A percentile compares a stretch with the other conserved stretches of the same genome.
These are phyloP conservation scores for Artomyces pyxidatus DNA, from an alignment of 768 basidiomycete genomes.

Conservation along the genomic window DNA sequence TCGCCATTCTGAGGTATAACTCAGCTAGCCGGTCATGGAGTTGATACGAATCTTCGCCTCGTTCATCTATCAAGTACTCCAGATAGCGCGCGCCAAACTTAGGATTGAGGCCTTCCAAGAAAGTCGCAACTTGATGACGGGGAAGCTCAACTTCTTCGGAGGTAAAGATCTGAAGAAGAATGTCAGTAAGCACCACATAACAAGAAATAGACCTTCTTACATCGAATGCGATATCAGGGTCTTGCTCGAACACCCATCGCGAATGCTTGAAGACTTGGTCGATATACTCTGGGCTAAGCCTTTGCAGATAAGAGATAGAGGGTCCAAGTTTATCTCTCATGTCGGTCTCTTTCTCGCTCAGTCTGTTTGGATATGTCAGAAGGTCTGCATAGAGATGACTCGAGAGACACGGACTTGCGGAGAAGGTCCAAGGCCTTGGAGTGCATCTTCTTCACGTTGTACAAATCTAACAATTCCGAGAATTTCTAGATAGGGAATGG, in stretches of 20 bases:
- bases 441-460: slow-evolving; percentile 95
- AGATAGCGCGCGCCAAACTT: slow-evolving; percentile 71
- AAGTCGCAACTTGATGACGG: slow-evolving; percentile 62
- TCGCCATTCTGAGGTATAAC: slow-evolving; percentile 68
- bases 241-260: slow-evolving; percentile 76
- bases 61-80: slow-evolving; percentile 74
- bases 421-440: slow-evolving; percentile 76
- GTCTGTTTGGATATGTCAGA: slow-evolving; percentile 33
- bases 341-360: slow-evolving; percentile 73
- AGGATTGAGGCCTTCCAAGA: slow-evolving; percentile 64
- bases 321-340: slow-evolving; percentile 72
- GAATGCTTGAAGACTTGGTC: slow-evolving; percentile 76
- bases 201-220: slow-evolving; percentile 27
- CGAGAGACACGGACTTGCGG: slow-evolving; percentile 54
- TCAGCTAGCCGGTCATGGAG: slow-evolving; percentile 91
- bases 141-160: slow-evolving; percentile 94
- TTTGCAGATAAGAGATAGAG: slow-evolving; percentile 85
- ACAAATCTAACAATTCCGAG: slow-evolving; percentile 82
- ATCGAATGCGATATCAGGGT: slow-evolving; percentile 69
- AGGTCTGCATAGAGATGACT: neutral
- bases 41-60: slow-evolving; percentile 52
- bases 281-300: slow-evolving; percentile 76
- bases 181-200: neutral
- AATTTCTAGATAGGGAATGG: slow-evolving; percentile 58
- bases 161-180: slow-evolving; percentile 68